Percentiles rank a stretch among this genome's conserved stretches.
Conservation (phyloP, 805 yeast genomes). For the Barnettozyma siamensis region DNA sequence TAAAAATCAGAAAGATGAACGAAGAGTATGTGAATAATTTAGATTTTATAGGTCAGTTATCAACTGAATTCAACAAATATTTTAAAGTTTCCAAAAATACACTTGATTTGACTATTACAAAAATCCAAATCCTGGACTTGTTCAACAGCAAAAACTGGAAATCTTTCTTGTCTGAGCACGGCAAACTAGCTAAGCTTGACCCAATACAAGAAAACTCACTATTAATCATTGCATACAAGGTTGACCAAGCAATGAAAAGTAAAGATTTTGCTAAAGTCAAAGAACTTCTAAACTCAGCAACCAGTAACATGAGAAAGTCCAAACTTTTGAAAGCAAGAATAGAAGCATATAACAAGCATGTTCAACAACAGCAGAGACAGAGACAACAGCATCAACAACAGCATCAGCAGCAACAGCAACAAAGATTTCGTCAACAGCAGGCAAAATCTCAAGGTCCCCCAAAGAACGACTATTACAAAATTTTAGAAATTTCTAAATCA, state of each 20-base stretch:
- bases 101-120: conserved; percentile 29
- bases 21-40: conserved; percentile 17
- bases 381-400: conserved; percentile 42
- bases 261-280: conserved; percentile 36
- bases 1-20: conserved; percentile 19
- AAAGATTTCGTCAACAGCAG: conserved; percentile 33
- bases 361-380: conserved; percentile 34
- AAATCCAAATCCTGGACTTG: conserved; percentile 36
- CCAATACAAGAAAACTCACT: conserved; percentile 27
- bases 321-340: conserved; percentile 27
- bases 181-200: conserved; percentile 13
- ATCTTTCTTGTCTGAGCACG: conserved; percentile 26
- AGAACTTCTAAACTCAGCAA: conserved; percentile 32
- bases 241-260: conserved; percentile 32
- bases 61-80: conserved; percentile 15
- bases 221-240: conserved; percentile 31
- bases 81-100: conserved; percentile 16
- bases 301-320: conserved; percentile 34
- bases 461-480: conserved; percentile 71
- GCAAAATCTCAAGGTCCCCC: conserved; percentile 26
- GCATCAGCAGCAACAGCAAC: conserved; percentile 38
- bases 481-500: conserved; percentile 57
- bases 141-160: conserved; percentile 26
- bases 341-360: conserved; percentile 19
- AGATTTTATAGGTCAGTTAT: conserved; percentile 14